These are phyloP conservation scores for Tricholoma sp. DNA, from an alignment of 768 basidiomycete genomes.

Conservation along the genomic window DNA sequence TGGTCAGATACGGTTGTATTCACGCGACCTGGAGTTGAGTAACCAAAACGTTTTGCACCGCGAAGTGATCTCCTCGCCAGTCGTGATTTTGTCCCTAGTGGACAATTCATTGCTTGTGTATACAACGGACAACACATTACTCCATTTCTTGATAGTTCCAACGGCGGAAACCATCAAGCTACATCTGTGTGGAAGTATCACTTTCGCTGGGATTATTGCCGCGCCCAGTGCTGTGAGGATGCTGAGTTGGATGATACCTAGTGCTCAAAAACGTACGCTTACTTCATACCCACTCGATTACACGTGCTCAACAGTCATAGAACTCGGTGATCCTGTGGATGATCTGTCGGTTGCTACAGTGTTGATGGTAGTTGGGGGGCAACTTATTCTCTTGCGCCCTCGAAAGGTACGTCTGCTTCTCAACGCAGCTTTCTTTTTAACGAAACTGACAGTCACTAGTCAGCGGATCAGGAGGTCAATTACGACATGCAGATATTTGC, in stretches of 20 bases:
- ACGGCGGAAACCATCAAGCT: slow-evolving; percentile 79
- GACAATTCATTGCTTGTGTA: slow-evolving; percentile 95
- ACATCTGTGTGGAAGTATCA: slow-evolving; percentile 91
- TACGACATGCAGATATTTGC: slow-evolving; percentile 98
- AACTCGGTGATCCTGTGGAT: slow-evolving; percentile 89
- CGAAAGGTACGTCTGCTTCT: slow-evolving; percentile 53
- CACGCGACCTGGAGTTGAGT: slow-evolving; percentile 83
- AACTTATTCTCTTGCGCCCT: slow-evolving; percentile 83
- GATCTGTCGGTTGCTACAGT: slow-evolving; percentile 94
- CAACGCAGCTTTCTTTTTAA: not conserved
- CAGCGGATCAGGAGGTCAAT: slow-evolving; percentile 82
- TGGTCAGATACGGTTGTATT: slow-evolving; percentile 83
- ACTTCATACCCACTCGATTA: not conserved
- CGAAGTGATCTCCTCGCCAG: slow-evolving; percentile 68
- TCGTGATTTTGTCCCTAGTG: slow-evolving; percentile 84
- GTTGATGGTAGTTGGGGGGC: slow-evolving; percentile 91
- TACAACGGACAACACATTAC: slow-evolving; percentile 88
- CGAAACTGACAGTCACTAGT: slow-evolving; percentile 34
- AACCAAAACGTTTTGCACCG: slow-evolving; percentile 80
- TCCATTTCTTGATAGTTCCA: slow-evolving; percentile 88
- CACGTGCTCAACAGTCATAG: slow-evolving; percentile 34
- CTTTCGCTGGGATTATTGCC: slow-evolving; percentile 85
- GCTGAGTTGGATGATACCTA: slow-evolving; percentile 96
- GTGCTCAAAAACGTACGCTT: slow-evolving; percentile 81
- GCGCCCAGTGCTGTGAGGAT: slow-evolving; percentile 80